Evolutionary conservation across 345 rosid species (phyloP).

Genomic region (Jatropha curcas): DNA sequence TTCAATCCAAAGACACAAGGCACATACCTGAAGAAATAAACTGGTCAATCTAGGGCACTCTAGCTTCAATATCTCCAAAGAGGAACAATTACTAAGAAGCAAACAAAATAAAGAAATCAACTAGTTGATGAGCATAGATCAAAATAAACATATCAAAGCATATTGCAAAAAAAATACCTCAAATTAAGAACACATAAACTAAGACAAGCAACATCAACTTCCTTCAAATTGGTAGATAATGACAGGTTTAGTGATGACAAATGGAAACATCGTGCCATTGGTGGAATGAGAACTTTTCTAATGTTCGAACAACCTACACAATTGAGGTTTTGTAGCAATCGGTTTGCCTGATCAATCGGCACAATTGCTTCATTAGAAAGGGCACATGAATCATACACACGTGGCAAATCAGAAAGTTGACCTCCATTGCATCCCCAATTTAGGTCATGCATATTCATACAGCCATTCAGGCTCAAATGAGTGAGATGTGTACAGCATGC

Average conservation of each 20-base stretch:
- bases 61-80: conserved; percentile 83
- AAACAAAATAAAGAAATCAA: conserved; percentile 11
- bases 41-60: conserved; percentile 78
- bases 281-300: conserved; percentile 80
- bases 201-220: conserved; percentile 75
- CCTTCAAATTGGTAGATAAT: conserved; percentile 79
- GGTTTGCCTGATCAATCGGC: conserved; percentile 50
- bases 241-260: conserved; percentile 83
- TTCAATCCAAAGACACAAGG: not conserved
- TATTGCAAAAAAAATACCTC: conserved; percentile 45
- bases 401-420: conserved; percentile 40
- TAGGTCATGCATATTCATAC: conserved; percentile 90
- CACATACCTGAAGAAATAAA: conserved; percentile 79
- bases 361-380: conserved; percentile 32
- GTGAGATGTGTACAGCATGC: conserved; percentile 87
- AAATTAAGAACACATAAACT: conserved; percentile 72
- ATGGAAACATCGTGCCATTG: conserved; percentile 71
- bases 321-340: conserved; percentile 86
- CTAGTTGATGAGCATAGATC: conserved; percentile 1
- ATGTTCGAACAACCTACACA: conserved; percentile 94
- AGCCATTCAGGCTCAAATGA: conserved; percentile 93
- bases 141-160: not conserved
- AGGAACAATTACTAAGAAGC: conserved; percentile 70
- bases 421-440: conserved; percentile 70
- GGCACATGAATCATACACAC: conserved; percentile 26